Evolutionary conservation across 345 rosid species (phyloP), one percentile per base, ranked within the genome.

Genomic region (Rhizophora apiculata): DNA sequence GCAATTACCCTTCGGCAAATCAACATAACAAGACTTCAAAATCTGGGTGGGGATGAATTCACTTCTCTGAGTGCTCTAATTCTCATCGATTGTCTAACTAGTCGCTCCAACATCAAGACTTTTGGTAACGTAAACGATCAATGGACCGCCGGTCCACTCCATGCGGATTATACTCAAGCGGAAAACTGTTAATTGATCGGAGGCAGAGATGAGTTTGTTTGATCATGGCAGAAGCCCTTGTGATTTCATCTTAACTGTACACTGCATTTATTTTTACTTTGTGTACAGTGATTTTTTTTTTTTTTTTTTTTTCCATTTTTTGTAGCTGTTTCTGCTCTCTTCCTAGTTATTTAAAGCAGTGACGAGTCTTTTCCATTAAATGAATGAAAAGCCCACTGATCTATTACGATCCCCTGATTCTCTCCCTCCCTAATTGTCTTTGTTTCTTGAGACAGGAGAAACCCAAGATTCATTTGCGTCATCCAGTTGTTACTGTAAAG

Each of bases 1-100:
- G 75, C 87, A 79, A 68, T 72, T 84, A 69, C 96, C 99, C 6
- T 92, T 85, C 82, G 73, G 76, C 65, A 68, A 78, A 60, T 83
- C 77, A n/a, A 70, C 68, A 52, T 80, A 72, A 70, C 72, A 21
- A 4, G 29, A 19, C 19, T 22, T 18, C 8, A 22, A 43, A 43
- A 26, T 36, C 16, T 43, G 11, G 18, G 58, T 16, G 37, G 32
- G 51, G 19, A 68, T 48, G 73, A 69, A 68, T 63, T 15, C 37
- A 27, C 77, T 52, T 31, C 51, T 69, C 39, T 63, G 56, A 63
- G 66, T 52, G 64, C 68, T 53, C 49, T 49, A 11, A 57, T 32
- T 52, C 54, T 65, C 29, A 32, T 30, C 46, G 39, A 58, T 62
- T 18, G 7, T 62, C 30, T 72, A 60, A n/a, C 63, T 60, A 5